Evolutionary conservation across 2,329 filamentous ascomycete species (phyloP).

Genomic region (Phialophora macrospora): DNA sequence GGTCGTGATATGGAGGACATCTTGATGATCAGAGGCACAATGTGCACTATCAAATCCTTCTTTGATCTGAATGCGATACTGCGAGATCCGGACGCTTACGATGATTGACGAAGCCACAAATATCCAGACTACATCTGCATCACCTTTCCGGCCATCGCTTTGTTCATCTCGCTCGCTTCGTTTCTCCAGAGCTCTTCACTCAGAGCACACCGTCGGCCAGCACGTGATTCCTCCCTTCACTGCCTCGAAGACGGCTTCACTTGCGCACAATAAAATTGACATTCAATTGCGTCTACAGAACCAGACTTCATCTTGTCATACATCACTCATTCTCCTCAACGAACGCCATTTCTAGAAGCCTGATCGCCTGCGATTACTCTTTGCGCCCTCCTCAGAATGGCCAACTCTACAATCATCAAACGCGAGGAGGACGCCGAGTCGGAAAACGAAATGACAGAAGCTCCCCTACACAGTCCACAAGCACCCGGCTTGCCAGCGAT

Average conservation of each 20-base stretch:
- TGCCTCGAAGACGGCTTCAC: neutral
- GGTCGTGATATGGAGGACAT: neutral
- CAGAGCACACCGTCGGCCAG: neutral
- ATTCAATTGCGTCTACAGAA: neutral
- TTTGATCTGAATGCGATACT: neutral
- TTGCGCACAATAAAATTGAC: neutral
- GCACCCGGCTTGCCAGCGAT: neutral
- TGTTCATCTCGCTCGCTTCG: neutral
- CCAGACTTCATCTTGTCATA: neutral
- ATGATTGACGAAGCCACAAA: neutral
- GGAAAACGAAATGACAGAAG: neutral
- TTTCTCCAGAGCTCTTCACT: neutral
- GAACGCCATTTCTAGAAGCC: neutral
- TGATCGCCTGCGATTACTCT: neutral
- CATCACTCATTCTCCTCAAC: neutral
- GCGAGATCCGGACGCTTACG: too few species aligned
- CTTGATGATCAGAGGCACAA: neutral
- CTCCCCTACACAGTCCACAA: neutral
- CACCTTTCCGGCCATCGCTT: neutral
- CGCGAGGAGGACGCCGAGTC: neutral
- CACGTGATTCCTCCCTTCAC: neutral
- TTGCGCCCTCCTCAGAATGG: neutral
- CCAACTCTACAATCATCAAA: neutral
- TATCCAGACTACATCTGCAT: neutral
- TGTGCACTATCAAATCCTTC: neutral